Conservation (phyloP, 768 basidiomycete genomes). For the Agrocybe pediades region DNA sequence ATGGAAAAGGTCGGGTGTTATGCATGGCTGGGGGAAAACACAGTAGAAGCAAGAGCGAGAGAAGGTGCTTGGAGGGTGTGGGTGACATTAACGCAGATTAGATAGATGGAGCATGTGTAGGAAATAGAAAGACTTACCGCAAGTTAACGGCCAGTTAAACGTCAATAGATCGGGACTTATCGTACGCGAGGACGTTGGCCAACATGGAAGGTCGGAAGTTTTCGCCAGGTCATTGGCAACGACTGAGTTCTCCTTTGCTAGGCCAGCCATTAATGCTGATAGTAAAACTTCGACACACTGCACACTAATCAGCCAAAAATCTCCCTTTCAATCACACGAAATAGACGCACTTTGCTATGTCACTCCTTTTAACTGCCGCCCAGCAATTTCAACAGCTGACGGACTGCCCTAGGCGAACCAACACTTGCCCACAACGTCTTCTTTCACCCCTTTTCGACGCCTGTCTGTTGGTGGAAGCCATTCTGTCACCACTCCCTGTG, state of each 20-base stretch:
- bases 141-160: conserved; percentile 72
- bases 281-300: conserved; percentile 71
- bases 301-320: neutral
- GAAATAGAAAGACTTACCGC: conserved; percentile 47
- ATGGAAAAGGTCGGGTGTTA: neutral
- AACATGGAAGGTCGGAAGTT: conserved; percentile 39
- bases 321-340: neutral
- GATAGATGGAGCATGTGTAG: neutral
- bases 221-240: conserved; percentile 54
- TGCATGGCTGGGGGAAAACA: neutral
- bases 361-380: conserved; percentile 29
- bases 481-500: conserved; percentile 55
- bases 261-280: conserved; percentile 61
- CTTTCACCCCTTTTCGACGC: conserved; percentile 71
- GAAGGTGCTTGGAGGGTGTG: conserved; percentile 55
- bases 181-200: conserved; percentile 46
- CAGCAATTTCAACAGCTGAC: conserved; percentile 50
- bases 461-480: conserved; percentile 67
- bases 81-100: conserved; percentile 45
- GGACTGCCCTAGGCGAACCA: conserved; percentile 54
- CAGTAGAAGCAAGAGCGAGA: conserved; percentile 2
- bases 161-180: conserved; percentile 61
- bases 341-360: conserved; percentile 55
- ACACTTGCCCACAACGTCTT: conserved; percentile 40
- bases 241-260: conserved; percentile 61